Evolutionary conservation across 805 yeast species (phyloP), one percentile per base, ranked within the genome.

Genomic region (Candida krabiensis): DNA sequence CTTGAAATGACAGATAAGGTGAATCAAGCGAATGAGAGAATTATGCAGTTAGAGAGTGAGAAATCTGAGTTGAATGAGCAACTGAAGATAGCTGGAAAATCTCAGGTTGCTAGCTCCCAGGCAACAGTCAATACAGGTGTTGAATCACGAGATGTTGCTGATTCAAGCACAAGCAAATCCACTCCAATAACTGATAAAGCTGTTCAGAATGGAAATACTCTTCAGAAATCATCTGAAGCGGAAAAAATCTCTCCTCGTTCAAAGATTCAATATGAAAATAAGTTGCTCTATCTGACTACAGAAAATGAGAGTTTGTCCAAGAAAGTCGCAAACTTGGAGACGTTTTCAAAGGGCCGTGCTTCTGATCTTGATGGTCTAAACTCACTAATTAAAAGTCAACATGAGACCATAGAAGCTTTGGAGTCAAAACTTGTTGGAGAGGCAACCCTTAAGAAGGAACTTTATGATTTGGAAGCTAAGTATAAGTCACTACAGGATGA

Each of bases 21-120:
- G 45, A 68, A 64, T 34, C 63, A 67, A 34, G 90, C 89, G 0
- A 74, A 79, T 47, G 69, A 69, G 14, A 73, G 72, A 40, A 79
- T 83, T 16, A 59, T 58, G 16, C 50, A 52, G 15, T 62, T 84
- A 24, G 86, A 80, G 41, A 19, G 40, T 11, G 67, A 69, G 39
- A 56, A 49, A 28, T 38, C 39, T 11, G 50, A 45, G 33, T 42
- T 40, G 37, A 36, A 19, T 16, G 30, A 30, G n/a, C 15, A 35
- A 30, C 26, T 45, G 12, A 32, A 30, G 22, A n/a, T n/a, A n/a
- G 27, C 27, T 16, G 18, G 39, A 14, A 15, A 35, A 15, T 25
- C 18, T 7, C 25, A 38, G 28, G 13, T 32, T 18, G 37, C 30
- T 23, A 42, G 35, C 19, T 12, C 24, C 24, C 16, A 9, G 7